Base-by-base conservation (phyloP, 495 filamentous ascomycete genomes). In the Jackrogersella minutella region DNA sequence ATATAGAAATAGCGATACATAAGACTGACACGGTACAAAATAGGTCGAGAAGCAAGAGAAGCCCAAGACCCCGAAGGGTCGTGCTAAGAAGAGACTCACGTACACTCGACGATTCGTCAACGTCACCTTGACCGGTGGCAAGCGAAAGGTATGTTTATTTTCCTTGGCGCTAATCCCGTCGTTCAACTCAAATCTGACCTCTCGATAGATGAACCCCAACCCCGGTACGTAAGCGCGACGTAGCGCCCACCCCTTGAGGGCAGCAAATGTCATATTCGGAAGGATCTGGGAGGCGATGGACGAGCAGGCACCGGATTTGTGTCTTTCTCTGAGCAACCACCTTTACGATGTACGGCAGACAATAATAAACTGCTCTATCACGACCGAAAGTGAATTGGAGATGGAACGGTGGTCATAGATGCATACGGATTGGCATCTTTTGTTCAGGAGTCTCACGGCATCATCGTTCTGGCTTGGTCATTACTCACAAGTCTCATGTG, bases 61-160 rank as follows among this genome's bases (percentile, higher is more conserved):
- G 86, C 86, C 91, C 80, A 93, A 93, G 87, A 85, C 85, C 70
- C 95, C 95, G 78, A 98, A 99, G 88, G 95, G 95, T 78, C 93
- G 95, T 73, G 95, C 95, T 70, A 94, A 94, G 89, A 99, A 99
- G 93, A 89, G 95, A 74, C 89, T 97, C 73, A 86, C 84, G 69
- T 99, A 99, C 86, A 98, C 93, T 72, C 91, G 95, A 79, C 93
- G 95, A 71, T 99, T 99, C 87, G 96, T 99, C 70, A 99, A 98
- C 86, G 93, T 99, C 77, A 96, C 93, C 73, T 85, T 97, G 87
- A 97, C 95, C 61, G 95, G 95, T 81, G 95, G 95, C 81, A 99
- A 99, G 94, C 86, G 95, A 82, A 98, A 98, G 94, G 93, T 96
- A 58, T 66, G 75, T 44, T 54, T 41, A n/a, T 43, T 51, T 46